These are phyloP conservation scores for Ogataea zsoltii DNA, from an alignment of 805 yeast species.

Conservation along the genomic window DNA sequence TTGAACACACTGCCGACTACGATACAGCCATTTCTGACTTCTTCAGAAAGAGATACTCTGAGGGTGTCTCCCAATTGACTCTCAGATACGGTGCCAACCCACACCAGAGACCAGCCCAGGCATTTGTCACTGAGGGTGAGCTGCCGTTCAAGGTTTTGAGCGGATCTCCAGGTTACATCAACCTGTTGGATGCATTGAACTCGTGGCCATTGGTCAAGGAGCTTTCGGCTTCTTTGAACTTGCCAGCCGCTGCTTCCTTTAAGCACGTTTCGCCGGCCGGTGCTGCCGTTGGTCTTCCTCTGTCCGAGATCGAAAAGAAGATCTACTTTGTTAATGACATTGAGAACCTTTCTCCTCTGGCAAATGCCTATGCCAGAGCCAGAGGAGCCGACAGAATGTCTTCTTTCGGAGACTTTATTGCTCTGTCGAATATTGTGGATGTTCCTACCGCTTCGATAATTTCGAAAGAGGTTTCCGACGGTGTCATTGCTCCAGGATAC, in stretches of 20 bases:
- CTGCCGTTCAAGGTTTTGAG: slow-evolving; percentile 91
- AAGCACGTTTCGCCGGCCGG: slow-evolving; percentile 99
- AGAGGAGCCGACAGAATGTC: slow-evolving; percentile 99
- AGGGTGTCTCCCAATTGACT: slow-evolving; percentile 84
- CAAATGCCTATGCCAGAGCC: slow-evolving; percentile 98
- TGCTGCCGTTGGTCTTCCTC: slow-evolving; percentile 95
- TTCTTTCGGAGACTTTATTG: slow-evolving; percentile 97
- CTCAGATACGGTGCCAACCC: slow-evolving; percentile 99
- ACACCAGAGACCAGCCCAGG: slow-evolving; percentile 99
- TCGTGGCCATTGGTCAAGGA: slow-evolving; percentile 99
- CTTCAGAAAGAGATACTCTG: slow-evolving; percentile 96
- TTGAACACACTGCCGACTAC: slow-evolving; percentile 97
- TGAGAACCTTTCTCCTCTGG: slow-evolving; percentile 93
- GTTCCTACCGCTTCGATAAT: slow-evolving; percentile 95
- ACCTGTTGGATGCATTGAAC: slow-evolving; percentile 92
- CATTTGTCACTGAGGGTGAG: slow-evolving; percentile 81
- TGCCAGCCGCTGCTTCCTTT: slow-evolving; percentile 99
- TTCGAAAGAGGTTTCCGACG: slow-evolving; percentile 96
- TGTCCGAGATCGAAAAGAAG: slow-evolving; percentile 88
- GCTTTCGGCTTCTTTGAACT: slow-evolving; percentile 86
- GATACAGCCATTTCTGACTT: slow-evolving; percentile 95
- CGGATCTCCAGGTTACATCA: slow-evolving; percentile 98
- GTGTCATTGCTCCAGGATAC: slow-evolving; percentile 98
- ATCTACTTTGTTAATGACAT: slow-evolving; percentile 93
- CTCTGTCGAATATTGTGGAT: slow-evolving; percentile 94